Percentiles rank a stretch among this genome's conserved stretches.
Conservation (phyloP, 2,329 filamentous ascomycete species). For the Amesomyces nigricolor region DNA sequence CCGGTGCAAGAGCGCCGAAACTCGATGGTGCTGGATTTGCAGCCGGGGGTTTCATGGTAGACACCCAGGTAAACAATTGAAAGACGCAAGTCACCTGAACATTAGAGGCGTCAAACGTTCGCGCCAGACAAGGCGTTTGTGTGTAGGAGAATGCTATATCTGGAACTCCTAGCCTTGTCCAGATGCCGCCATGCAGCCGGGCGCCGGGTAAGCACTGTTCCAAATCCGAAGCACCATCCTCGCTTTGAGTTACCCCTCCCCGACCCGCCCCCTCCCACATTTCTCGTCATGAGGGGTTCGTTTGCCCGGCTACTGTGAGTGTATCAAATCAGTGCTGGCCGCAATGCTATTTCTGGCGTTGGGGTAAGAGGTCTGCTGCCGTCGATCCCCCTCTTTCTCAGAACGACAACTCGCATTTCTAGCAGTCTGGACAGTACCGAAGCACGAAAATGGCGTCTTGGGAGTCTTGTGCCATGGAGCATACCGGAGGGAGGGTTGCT, state of each 20-base stretch:
- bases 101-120: too few species aligned
- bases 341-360: too few species aligned
- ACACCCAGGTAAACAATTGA: too few species aligned
- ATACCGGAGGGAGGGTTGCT: too few species aligned
- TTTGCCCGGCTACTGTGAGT: background rate
- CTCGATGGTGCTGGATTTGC: too few species aligned
- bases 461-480: background rate
- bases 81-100: too few species aligned
- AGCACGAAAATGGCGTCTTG: background rate
- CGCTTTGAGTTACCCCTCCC: background rate
- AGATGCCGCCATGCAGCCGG: too few species aligned
- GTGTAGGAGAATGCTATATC: background rate
- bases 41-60: too few species aligned
- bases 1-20: too few species aligned
- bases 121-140: too few species aligned
- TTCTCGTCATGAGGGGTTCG: background rate
- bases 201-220: background rate
- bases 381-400: background rate
- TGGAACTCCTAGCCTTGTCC: background rate
- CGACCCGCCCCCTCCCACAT: background rate
- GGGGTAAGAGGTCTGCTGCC: too few species aligned
- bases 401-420: background rate
- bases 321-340: too few species aligned
- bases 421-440: background rate
- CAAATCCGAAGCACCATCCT: background rate